A percentile compares a stretch with the other conserved stretches of the same genome.
phyloP scores from a whole-genome alignment of 2,329 filamentous ascomycete genomes.

The Fusarium duplospermum region DNA sequence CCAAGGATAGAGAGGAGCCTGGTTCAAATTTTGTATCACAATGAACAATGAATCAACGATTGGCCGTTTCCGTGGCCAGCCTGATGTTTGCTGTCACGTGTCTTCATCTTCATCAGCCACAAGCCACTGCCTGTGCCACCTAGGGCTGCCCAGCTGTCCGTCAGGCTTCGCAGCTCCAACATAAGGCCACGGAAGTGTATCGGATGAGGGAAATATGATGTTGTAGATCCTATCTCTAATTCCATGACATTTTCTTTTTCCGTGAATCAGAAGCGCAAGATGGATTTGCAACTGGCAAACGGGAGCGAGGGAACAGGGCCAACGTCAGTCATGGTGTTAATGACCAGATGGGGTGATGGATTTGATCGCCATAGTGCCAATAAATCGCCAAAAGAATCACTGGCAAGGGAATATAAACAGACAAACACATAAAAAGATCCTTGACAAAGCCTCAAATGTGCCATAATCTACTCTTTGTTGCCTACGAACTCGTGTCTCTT shows the following conservation, averaged over 20 bases:
- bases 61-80: not conserved
- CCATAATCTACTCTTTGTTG: too few relatives aligned
- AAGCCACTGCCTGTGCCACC: not conserved
- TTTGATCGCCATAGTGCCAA: too few relatives aligned
- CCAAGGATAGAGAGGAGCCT: not conserved
- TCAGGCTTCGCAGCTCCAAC: not conserved
- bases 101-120: not conserved
- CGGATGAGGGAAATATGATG: not conserved
- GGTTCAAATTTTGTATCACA: not conserved
- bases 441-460: too few relatives aligned
- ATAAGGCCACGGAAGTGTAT: not conserved
- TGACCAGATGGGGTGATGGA: too few relatives aligned
- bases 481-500: too few relatives aligned
- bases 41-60: not conserved
- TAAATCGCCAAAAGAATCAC: too few relatives aligned
- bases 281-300: too few relatives aligned
- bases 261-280: not conserved
- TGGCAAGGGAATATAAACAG: too few relatives aligned
- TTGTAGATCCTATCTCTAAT: fast-evolving
- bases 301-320: too few relatives aligned
- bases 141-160: not conserved
- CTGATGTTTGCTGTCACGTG: not conserved
- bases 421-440: too few relatives aligned
- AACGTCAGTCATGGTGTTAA: too few relatives aligned
- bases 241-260: not conserved